These are phyloP conservation scores for Globisporangium canariense DNA, from an alignment of 352 stramenopile genomes.

Conservation along the genomic window DNA sequence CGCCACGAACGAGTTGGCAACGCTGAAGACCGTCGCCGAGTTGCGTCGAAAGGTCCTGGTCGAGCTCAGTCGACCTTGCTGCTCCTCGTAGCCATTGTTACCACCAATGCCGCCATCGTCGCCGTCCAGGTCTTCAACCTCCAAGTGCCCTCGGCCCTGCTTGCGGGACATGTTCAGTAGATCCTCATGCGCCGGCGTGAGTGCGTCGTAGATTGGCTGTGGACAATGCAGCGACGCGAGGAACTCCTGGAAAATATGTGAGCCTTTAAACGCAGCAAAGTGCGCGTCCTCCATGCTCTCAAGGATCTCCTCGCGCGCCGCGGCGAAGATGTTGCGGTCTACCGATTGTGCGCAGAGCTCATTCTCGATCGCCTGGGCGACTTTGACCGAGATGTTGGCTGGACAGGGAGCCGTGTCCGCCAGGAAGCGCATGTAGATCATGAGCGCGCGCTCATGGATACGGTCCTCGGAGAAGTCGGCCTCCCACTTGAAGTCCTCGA, in stretches of 20 bases:
- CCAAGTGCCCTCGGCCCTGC: constrained; percentile 10
- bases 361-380: constrained; percentile 36
- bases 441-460: constrained; percentile 45
- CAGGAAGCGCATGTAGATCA: constrained; percentile 65
- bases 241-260: constrained; percentile 43
- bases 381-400: constrained; percentile 29
- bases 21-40: constrained; percentile 24
- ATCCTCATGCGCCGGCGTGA: constrained; percentile 34
- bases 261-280: constrained; percentile 49
- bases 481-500: constrained; percentile 68
- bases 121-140: constrained; percentile 19
- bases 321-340: constrained; percentile 38
- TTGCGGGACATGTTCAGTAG: constrained; percentile 38
- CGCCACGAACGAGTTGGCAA: constrained; percentile 21
- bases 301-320: constrained; percentile 45
- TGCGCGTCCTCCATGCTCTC: constrained; percentile 41
- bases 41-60: constrained; percentile 17
- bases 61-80: constrained; percentile 11
- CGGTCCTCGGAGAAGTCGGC: constrained; percentile 44
- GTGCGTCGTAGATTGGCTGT: constrained; percentile 31
- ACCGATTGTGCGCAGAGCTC: constrained; percentile 39
- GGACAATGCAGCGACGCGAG: constrained; percentile 43
- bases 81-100: constrained; percentile 11
- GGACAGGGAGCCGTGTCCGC: constrained; percentile 27
- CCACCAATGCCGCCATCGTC: constrained; percentile 6